A percentile compares a stretch with the other conserved stretches of the same genome.
These are phyloP conservation scores for Pythium periplocum DNA, from an alignment of 352 stramenopile species.

Conservation along the genomic window DNA sequence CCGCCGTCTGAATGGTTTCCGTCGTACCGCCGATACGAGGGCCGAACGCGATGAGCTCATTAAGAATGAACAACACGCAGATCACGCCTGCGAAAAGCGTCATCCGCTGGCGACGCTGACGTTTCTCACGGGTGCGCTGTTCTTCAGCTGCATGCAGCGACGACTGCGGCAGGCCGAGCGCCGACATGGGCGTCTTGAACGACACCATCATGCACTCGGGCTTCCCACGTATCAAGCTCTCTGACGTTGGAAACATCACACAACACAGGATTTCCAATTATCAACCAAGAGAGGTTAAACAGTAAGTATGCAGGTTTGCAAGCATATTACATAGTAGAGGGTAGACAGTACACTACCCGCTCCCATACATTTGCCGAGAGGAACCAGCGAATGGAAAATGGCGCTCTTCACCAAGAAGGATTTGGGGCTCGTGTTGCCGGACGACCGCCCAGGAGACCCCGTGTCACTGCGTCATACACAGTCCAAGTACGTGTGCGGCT, in stretches of 20 bases:
- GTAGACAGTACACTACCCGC: constrained; percentile 3
- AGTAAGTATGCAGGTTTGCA: too few relatives aligned
- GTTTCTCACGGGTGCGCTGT: not conserved
- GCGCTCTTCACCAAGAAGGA: constrained; percentile 87
- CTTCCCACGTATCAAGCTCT: not conserved
- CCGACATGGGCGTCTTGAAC: constrained; percentile 53
- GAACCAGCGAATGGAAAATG: constrained; percentile 24
- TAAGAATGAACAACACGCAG: constrained; percentile 9
- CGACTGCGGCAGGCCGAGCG: constrained; percentile 48
- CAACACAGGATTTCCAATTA: too few relatives aligned
- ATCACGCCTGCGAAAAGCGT: constrained; percentile 10
- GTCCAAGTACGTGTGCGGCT: constrained; percentile 29
- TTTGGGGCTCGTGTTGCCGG: constrained; percentile 70
- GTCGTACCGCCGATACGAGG: constrained; percentile 4
- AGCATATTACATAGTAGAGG: constrained; percentile 5
- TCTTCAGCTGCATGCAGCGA: constrained; percentile 11
- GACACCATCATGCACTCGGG: constrained; percentile 1
- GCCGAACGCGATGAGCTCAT: constrained; percentile 4
- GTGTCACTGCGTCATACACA: constrained; percentile 76
- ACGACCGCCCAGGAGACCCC: constrained; percentile 72
- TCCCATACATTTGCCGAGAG: not conserved
- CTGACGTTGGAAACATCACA: too few relatives aligned
- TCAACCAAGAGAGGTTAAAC: too few relatives aligned
- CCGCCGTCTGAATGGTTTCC: too few relatives aligned
- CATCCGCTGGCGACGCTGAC: not conserved